These are phyloP conservation scores for Grosmannia clavigera DNA, from an alignment of 2,329 filamentous ascomycete genomes.

Conservation along the genomic window DNA sequence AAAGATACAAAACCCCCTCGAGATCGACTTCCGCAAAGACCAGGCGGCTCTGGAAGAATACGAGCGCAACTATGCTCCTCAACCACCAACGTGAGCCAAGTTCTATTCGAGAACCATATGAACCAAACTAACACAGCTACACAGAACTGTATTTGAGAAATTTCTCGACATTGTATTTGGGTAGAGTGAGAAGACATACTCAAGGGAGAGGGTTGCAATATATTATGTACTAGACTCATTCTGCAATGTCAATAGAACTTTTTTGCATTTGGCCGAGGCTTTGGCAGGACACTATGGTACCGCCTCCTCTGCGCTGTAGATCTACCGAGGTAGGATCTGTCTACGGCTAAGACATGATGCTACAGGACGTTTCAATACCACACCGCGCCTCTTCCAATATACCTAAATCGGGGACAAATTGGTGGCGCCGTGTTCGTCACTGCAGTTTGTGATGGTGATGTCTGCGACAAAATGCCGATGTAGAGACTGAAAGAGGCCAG, in stretches of 20 bases:
- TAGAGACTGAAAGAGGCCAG: too few species aligned
- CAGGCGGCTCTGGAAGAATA: conserved; percentile 45
- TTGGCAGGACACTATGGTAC: not conserved
- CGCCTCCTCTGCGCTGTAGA: too few species aligned
- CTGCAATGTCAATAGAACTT: not conserved
- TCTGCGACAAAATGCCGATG: too few species aligned
- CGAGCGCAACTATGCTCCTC: conserved; percentile 19
- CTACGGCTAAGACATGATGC: too few species aligned
- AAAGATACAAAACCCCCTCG: conserved; percentile 37
- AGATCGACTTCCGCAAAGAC: conserved; percentile 49
- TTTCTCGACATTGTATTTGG: conserved; percentile 1
- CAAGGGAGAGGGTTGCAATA: not conserved
- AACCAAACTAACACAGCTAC: not conserved
- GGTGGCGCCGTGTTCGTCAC: too few species aligned
- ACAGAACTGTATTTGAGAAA: not conserved
- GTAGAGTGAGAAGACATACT: not conserved
- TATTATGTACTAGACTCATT: not conserved
- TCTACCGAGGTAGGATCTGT: too few species aligned
- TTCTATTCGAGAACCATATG: not conserved
- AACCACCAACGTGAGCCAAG: not conserved
- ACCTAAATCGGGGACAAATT: too few species aligned
- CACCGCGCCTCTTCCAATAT: too few species aligned
- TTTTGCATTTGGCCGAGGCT: not conserved
- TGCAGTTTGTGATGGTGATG: too few species aligned
- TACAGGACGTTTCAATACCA: too few species aligned